phyloP scores from a whole-genome alignment of 2,329 filamentous ascomycete genomes.

The Colletotrichum cuscutae region DNA sequence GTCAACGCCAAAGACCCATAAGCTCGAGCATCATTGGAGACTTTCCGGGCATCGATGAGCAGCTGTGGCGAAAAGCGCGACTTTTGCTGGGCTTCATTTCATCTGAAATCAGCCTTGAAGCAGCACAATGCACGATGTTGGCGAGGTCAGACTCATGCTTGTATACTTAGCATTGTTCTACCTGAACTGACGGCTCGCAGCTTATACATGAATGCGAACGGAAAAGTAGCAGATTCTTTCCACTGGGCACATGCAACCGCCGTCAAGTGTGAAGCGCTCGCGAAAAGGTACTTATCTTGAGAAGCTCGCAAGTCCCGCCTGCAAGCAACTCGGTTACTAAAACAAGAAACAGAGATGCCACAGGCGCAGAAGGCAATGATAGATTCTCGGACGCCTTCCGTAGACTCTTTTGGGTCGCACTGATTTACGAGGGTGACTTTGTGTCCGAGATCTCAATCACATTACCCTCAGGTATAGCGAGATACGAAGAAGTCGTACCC shows the following conservation, averaged over 20 bases:
- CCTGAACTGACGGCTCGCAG: slow-evolving; percentile 16
- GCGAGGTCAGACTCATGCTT: slow-evolving; percentile 38
- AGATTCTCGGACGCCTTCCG: slow-evolving; percentile 39
- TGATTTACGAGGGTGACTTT: slow-evolving; percentile 45
- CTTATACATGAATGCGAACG: slow-evolving; percentile 40
- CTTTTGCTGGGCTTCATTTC: slow-evolving; percentile 38
- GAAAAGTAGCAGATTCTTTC: slow-evolving; percentile 39
- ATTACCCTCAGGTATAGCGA: slow-evolving; percentile 42
- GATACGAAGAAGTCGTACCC: slow-evolving; percentile 42
- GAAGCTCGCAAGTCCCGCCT: no score
- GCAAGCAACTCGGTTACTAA: neutral
- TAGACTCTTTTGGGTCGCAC: slow-evolving; percentile 43
- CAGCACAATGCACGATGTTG: slow-evolving; percentile 42
- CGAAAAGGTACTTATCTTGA: neutral
- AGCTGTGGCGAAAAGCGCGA: slow-evolving; percentile 39
- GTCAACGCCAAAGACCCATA: neutral
- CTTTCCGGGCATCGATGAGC: neutral
- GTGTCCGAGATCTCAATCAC: slow-evolving; percentile 42
- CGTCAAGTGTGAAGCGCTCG: slow-evolving; percentile 42
- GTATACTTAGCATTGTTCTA: no score
- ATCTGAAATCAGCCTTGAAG: slow-evolving; percentile 36
- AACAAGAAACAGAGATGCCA: neutral
- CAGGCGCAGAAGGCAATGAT: neutral
- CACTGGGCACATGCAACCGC: slow-evolving; percentile 41
- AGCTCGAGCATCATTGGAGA: neutral